These are phyloP conservation scores for Polygonum aviculare DNA, from an alignment of 148 eudicot genomes.

Conservation along the genomic window DNA sequence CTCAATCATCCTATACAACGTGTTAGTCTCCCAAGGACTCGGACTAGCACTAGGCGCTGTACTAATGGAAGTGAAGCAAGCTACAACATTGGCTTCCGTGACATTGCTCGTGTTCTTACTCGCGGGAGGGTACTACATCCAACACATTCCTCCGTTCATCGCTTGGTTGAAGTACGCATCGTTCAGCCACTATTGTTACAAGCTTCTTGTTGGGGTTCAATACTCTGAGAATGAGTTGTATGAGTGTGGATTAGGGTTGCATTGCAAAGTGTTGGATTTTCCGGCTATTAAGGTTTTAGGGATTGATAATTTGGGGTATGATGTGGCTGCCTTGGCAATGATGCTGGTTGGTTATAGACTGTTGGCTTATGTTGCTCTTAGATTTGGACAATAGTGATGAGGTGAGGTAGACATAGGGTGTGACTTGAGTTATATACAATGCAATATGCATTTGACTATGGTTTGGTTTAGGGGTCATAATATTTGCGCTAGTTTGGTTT, in stretches of 20 bases:
- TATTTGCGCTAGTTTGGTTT: background rate
- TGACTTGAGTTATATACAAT: background rate
- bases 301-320: constrained; percentile 39
- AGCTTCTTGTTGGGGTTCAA: constrained; percentile 72
- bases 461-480: background rate
- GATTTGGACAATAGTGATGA: constrained; percentile 23
- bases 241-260: constrained; percentile 37
- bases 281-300: constrained; percentile 53
- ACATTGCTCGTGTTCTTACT: constrained; percentile 64
- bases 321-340: constrained; percentile 48
- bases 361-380: constrained; percentile 67
- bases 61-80: constrained; percentile 74
- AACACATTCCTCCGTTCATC: constrained; percentile 53
- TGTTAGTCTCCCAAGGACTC: constrained; percentile 77
- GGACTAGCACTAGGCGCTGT: constrained; percentile 86
- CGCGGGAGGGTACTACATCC: constrained; percentile 74
- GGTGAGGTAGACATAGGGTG: background rate
- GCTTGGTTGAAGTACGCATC: constrained; percentile 70
- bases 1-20: constrained; percentile 45
- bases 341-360: constrained; percentile 75
- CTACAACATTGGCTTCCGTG: constrained; percentile 70
- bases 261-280: constrained; percentile 55
- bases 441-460: background rate
- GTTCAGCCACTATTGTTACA: constrained; percentile 69
- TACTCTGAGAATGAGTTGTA: constrained; percentile 44